A percentile compares a stretch with the other conserved stretches of the same genome.
Conservation (phyloP, 371 early-diverging fungal species). For the Syncephalastrum monosporum region DNA sequence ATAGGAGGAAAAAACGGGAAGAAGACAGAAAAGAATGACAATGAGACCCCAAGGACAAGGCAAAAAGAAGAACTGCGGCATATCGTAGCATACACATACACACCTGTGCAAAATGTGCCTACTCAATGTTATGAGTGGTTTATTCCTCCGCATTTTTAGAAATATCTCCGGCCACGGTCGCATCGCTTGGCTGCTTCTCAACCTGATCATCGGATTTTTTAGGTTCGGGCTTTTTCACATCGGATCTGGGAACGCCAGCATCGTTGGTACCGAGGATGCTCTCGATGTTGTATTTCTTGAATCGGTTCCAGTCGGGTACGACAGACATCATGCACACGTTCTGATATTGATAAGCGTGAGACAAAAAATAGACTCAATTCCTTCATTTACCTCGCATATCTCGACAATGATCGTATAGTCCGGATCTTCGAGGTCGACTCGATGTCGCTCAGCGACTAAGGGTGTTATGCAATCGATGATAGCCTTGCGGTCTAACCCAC, state of each 20-base stretch:
- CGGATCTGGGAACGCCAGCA: neutral
- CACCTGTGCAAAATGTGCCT: too few relatives aligned
- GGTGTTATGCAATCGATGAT: slow-evolving; percentile 56
- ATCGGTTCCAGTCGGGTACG: slow-evolving; percentile 58
- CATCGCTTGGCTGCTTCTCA: too few relatives aligned
- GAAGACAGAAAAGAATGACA: too few relatives aligned
- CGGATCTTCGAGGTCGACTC: slow-evolving; percentile 64
- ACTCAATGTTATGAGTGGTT: too few relatives aligned
- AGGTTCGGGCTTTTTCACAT: too few relatives aligned
- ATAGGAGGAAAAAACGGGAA: too few relatives aligned
- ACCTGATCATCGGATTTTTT: too few relatives aligned
- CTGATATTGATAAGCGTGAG: slow-evolving; percentile 11
- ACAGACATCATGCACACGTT: slow-evolving; percentile 74
- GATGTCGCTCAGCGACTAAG: slow-evolving; percentile 55
- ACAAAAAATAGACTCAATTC: neutral
- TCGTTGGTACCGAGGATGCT: slow-evolving; percentile 47
- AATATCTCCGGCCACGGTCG: too few relatives aligned
- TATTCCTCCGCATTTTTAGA: too few relatives aligned
- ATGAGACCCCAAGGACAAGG: too few relatives aligned
- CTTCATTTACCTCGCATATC: slow-evolving; percentile 57
- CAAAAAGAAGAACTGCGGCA: too few relatives aligned
- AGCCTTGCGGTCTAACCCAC: slow-evolving; percentile 54
- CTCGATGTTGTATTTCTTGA: slow-evolving; percentile 72
- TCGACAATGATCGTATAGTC: slow-evolving; percentile 67
- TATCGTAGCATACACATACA: too few relatives aligned